These are phyloP conservation scores for Claviceps fusiformis DNA, from an alignment of 2,329 filamentous ascomycete genomes.

Conservation along the genomic window DNA sequence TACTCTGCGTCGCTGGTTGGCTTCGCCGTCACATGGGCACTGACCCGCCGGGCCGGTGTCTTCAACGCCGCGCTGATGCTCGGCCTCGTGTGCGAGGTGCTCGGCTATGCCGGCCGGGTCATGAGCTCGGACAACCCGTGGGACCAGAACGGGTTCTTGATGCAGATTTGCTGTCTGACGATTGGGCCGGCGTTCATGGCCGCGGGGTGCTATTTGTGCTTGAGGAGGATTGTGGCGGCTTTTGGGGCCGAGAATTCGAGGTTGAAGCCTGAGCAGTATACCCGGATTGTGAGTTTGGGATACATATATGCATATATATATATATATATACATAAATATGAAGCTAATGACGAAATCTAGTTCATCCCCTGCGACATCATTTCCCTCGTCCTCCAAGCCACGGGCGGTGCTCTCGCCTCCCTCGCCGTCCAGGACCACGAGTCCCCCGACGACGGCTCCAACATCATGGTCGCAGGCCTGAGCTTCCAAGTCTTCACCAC, in stretches of 20 bases:
- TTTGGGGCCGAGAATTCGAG: constrained; percentile 36
- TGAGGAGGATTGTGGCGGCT: constrained; percentile 34
- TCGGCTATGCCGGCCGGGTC: constrained; percentile 47
- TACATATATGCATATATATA: too few species aligned
- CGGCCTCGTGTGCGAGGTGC: constrained; percentile 40
- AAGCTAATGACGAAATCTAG: constrained; percentile 11
- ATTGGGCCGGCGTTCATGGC: constrained; percentile 52
- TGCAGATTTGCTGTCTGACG: constrained; percentile 49
- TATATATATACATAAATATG: too few species aligned
- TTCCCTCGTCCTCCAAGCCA: constrained; percentile 46
- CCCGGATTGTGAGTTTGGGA: constrained; percentile 27
- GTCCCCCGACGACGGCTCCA: constrained; percentile 28
- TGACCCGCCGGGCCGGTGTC: constrained; percentile 31
- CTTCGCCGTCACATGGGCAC: constrained; percentile 25
- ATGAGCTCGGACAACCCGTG: constrained; percentile 41
- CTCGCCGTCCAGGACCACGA: constrained; percentile 24
- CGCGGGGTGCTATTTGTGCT: constrained; percentile 49
- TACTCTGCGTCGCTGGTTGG: constrained; percentile 32
- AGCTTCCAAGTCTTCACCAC: constrained; percentile 46
- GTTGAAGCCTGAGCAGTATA: constrained; percentile 32
- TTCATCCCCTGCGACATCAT: constrained; percentile 52
- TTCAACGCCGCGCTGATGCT: constrained; percentile 40
- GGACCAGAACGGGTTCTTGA: constrained; percentile 31
- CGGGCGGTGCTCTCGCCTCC: constrained; percentile 42
- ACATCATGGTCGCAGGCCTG: constrained; percentile 54